Conservation (phyloP, 495 filamentous ascomycete genomes). For the Filosporella fistucella region DNA sequence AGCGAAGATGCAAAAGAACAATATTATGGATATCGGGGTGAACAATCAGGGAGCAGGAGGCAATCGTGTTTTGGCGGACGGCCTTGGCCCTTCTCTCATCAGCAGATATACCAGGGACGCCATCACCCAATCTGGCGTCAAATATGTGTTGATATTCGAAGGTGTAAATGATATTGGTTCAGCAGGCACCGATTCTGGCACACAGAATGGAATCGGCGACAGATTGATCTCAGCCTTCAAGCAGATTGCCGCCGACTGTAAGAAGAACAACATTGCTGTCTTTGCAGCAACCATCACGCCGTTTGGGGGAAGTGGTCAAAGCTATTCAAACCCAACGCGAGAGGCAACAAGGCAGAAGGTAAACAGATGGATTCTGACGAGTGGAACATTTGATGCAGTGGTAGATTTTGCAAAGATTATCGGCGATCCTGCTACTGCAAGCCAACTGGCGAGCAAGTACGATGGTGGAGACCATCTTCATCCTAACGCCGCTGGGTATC, state of each 20-base stretch:
- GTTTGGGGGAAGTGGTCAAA: slow-evolving; percentile 43
- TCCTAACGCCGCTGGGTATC: slow-evolving; percentile 59
- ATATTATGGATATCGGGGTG: slow-evolving; percentile 48
- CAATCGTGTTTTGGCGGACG: slow-evolving; percentile 59
- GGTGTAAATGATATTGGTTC: slow-evolving; percentile 68
- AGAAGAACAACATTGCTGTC: slow-evolving; percentile 48
- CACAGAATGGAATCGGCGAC: slow-evolving; percentile 44
- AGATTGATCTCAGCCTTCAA: slow-evolving; percentile 49
- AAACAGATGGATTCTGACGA: slow-evolving; percentile 59
- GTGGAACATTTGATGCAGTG: slow-evolving; percentile 52
- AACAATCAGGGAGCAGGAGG: slow-evolving; percentile 70
- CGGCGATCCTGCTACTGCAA: slow-evolving; percentile 41
- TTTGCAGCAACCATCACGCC: slow-evolving; percentile 69
- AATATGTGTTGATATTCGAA: slow-evolving; percentile 64
- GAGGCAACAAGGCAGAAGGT: slow-evolving; percentile 53
- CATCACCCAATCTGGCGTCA: slow-evolving; percentile 48
- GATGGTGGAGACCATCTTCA: slow-evolving; percentile 69
- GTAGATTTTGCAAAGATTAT: slow-evolving; percentile 60
- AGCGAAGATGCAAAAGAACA: slow-evolving; percentile 43
- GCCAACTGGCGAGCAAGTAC: slow-evolving; percentile 42
- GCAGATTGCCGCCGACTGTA: slow-evolving; percentile 51
- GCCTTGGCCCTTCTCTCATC: slow-evolving; percentile 57
- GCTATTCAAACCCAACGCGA: slow-evolving; percentile 49
- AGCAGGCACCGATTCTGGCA: slow-evolving; percentile 36
- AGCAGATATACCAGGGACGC: slow-evolving; percentile 62